These are phyloP conservation scores for Periglandula ipomoeae DNA, from an alignment of 2,329 filamentous ascomycete species.

Conservation along the genomic window DNA sequence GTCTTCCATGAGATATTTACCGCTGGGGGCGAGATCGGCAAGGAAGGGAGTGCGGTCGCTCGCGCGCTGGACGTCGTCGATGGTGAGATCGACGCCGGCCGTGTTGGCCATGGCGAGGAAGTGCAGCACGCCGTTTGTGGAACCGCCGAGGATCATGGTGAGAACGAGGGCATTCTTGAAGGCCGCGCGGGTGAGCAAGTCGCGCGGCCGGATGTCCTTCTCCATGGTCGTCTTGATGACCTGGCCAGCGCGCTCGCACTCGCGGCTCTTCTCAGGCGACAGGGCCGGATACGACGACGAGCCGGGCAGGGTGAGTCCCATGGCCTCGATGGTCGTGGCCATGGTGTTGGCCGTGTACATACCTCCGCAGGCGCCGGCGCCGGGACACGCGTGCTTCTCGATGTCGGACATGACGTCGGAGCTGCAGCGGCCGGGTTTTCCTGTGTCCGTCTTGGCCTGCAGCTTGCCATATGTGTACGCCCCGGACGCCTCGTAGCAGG, in stretches of 20 bases:
- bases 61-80: conserved; percentile 77
- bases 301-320: conserved; percentile 77
- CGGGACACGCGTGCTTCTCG: conserved; percentile 62
- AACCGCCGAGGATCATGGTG: conserved; percentile 86
- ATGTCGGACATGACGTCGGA: conserved; percentile 79
- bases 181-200: conserved; percentile 68
- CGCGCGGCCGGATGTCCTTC: conserved; percentile 69
- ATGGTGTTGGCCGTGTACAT: conserved; percentile 94
- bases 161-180: conserved; percentile 87
- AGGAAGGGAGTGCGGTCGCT: conserved; percentile 79
- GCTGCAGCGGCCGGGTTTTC: conserved; percentile 54
- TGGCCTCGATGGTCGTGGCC: conserved; percentile 80
- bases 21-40: conserved; percentile 75
- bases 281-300: conserved; percentile 76
- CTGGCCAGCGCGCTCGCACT: conserved; percentile 73
- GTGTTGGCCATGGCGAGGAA: conserved; percentile 86
- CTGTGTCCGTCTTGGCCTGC: conserved; percentile 55
- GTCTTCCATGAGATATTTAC: conserved; percentile 81
- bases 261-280: conserved; percentile 74
- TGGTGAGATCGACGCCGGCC: conserved; percentile 63
- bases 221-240: conserved; percentile 75
- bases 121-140: conserved; percentile 82
- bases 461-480: conserved; percentile 72
- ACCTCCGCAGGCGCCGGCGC: conserved; percentile 60
- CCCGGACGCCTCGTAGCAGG: conserved; percentile 80